Conservation (phyloP, 2,329 filamentous ascomycete species). For the Fusarium sterilihyphosum region DNA sequence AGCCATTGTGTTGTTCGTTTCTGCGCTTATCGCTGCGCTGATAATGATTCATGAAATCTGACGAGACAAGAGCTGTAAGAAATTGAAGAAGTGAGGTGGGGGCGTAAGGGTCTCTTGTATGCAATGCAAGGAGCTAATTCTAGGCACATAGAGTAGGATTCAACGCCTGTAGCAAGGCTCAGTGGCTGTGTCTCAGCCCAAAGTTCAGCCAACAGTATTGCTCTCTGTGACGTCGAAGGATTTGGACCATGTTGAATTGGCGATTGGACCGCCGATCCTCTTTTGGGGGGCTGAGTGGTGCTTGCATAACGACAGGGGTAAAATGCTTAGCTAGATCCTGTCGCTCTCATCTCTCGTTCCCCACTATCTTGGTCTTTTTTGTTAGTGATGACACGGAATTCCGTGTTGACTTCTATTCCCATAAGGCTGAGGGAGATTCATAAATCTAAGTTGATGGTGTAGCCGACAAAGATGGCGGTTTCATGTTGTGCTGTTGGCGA, state of each 20-base stretch:
- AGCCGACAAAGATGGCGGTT: not conserved
- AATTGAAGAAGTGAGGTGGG: not conserved
- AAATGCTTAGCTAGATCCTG: not conserved
- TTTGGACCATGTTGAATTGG: not conserved
- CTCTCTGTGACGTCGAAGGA: constrained; percentile 16
- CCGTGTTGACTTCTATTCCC: not conserved
- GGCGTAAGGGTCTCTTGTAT: constrained; percentile 3
- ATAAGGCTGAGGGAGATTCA: not conserved
- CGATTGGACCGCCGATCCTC: not conserved
- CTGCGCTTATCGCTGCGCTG: not conserved
- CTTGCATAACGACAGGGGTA: constrained; percentile 3
- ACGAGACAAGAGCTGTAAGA: not conserved
- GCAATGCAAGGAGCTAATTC: not conserved
- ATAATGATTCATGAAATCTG: not conserved
- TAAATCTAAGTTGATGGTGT: not conserved
- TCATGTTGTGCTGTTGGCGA: not conserved
- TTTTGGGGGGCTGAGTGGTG: not conserved
- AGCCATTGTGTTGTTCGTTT: not conserved
- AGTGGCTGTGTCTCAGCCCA: constrained; percentile 19
- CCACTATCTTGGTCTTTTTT: not conserved
- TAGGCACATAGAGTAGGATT: not conserved
- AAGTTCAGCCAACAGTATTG: not conserved
- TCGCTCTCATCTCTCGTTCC: not conserved
- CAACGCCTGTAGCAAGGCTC: not conserved
- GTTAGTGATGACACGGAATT: not conserved